Evolutionary conservation across 805 yeast species (phyloP), one percentile per base, ranked within the genome.

Genomic region (Candida ortonii): DNA sequence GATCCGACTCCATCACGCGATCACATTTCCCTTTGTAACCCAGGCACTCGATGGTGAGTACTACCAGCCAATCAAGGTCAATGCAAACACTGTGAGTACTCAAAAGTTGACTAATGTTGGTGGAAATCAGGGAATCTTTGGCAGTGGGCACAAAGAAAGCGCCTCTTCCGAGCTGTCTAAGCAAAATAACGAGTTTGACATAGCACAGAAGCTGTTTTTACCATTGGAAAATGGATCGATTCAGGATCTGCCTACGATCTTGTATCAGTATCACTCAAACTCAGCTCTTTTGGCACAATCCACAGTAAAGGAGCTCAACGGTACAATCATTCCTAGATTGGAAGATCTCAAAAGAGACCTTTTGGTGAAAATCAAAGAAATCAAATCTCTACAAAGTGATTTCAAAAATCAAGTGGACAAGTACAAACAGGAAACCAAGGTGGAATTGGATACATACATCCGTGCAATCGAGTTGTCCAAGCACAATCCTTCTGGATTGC

Each of bases 301-400:
- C 25, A 65, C 78, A 1, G 70, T 80, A 3, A 75, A 73, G 48
- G 87, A 80, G 50, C 62, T 84, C 55, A 76, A 64, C 50, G 69
- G 65, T 49, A 71, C 71, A 57, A 71, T 80, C 5, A 71, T 82
- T 25, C 86, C 86, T 26, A 66, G 86, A 29, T 61, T 84, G 25
- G 85, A 77, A 47, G 82, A 76, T 45, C 63, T 84, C 41, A 71
- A 80, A 46, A 73, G 84, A 41, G 97, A 90, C 59, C 64, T 90
- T 43, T 62, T 81, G 39, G 78, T 84, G 33, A 88, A 89, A 53
- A 87, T 90, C 43, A 84, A 84, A 58, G 97, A 88, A 59, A 89
- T 88, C 50, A 83, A 78, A 56, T 74, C 83, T 25, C 64, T 89
- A 39, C 81, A 83, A 47, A 78, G 86, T 25, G 97, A 90, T 61